Conservation (phyloP, 768 basidiomycete genomes). For the Tylopilus cervinicoccineus region DNA sequence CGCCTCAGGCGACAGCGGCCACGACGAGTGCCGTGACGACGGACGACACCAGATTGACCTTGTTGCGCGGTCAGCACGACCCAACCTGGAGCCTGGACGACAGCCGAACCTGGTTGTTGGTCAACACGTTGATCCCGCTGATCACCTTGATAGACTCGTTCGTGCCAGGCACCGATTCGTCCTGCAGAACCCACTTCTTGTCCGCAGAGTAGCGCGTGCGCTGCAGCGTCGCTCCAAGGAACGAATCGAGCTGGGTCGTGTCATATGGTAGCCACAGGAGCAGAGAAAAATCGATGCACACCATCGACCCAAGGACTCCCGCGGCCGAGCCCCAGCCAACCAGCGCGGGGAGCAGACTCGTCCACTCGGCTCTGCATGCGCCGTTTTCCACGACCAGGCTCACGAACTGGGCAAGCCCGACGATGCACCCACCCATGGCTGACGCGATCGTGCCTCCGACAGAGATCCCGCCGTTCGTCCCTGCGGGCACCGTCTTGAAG, state of each 20-base stretch:
- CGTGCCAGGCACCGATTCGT: conserved; percentile 35
- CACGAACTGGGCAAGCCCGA: conserved; percentile 59
- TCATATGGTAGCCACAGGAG: background rate
- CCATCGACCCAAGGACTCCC: conserved; percentile 79
- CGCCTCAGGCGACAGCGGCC: conserved; percentile 36
- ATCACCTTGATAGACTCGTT: conserved; percentile 53
- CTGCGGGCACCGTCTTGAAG: conserved; percentile 68
- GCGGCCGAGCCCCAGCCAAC: conserved; percentile 58
- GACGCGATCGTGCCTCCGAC: conserved; percentile 71
- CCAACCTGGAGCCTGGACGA: background rate
- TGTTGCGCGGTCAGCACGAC: conserved; percentile 1
- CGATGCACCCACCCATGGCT: conserved; percentile 63
- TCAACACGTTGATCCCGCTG: conserved; percentile 63
- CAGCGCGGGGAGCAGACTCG: conserved; percentile 38
- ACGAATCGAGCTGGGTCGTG: conserved; percentile 65
- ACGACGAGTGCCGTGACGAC: conserved; percentile 35
- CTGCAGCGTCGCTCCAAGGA: conserved; percentile 87
- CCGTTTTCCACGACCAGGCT: conserved; percentile 60
- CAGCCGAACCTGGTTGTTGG: conserved; percentile 76
- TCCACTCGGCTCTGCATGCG: conserved; percentile 43
- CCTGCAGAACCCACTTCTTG: conserved; percentile 61
- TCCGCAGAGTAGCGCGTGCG: conserved; percentile 65
- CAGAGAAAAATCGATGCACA: conserved; percentile 31
- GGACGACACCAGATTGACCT: conserved; percentile 47
- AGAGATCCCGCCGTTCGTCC: conserved; percentile 89